Base-by-base conservation (phyloP, 2,329 filamentous ascomycete species). In the Zymoseptoria tritici region DNA sequence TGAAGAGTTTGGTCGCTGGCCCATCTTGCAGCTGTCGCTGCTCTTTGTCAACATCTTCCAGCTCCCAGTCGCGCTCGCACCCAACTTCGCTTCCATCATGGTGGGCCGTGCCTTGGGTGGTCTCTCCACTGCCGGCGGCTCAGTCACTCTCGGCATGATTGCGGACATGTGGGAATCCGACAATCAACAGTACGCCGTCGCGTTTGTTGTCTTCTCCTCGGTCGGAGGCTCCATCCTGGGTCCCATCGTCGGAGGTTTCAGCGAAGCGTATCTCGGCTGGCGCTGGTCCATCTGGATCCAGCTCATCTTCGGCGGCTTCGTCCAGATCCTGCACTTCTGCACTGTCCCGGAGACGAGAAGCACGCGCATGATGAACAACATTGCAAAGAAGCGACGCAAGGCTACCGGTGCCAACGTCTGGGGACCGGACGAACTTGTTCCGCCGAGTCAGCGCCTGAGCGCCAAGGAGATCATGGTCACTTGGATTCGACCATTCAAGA, bases 241-340 rank as follows among this genome's bases (percentile, higher is more conserved):
- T 7, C 72, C 72, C 0, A 68, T 75, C 42, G 69, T 74, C 2
- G 73, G 73, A 58, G 72, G 72, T 11, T 74, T 74, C 63, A 68
- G 67, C 52, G 69, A 74, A 56, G 54, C 63, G 9, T 73, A 67
- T 64, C 80, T 86, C 13, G 69, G 83, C 20, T 94, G 90, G 90
- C 81, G 62, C 60, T 92, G 88, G 88, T 85, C 80, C 57, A 92
- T 94, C 71, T 95, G 90, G 90, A 89, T 94, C 62, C 90, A 95
- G 75, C 83, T 94, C 66, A 91, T 93, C 68, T 86, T 94, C 57
- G 89, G 90, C 31, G 88, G 78, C 5, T 80, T 83, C 54, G 84
- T 92, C 11, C 89, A 93, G 71, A 24, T 83, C 3, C 70, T 89
- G 3, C 72, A 74, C 62, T 72, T 71, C 64, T 68, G 87, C 55